Percentiles rank a stretch among this genome's conserved stretches.
Conservation (phyloP, 805 yeast species). For the Ogataea nonfermentans region DNA sequence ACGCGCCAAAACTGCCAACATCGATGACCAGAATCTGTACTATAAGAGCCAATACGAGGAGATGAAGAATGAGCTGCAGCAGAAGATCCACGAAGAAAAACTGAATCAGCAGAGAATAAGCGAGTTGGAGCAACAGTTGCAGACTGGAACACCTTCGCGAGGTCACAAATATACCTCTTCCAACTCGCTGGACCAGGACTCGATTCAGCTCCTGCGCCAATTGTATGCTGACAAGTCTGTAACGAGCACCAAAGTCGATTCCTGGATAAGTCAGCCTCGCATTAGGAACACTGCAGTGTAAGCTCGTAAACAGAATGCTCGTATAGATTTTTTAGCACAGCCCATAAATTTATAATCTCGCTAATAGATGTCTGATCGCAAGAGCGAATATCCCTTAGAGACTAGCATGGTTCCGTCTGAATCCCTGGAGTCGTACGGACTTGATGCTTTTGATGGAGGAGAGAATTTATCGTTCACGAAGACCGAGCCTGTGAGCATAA, state of each 20-base stretch:
- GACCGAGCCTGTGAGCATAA: conserved; percentile 21
- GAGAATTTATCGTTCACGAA: conserved; percentile 25
- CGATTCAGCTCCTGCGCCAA: conserved; percentile 17
- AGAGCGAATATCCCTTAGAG: too few species aligned
- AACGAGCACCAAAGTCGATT: conserved; percentile 5
- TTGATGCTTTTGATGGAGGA: neutral
- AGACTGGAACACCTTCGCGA: neutral
- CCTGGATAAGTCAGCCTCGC: conserved; percentile 21
- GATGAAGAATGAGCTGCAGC: conserved; percentile 12
- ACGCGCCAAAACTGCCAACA: conserved; percentile 2
- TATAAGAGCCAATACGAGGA: conserved; percentile 22
- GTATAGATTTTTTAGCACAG: conserved; percentile 2
- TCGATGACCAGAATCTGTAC: conserved; percentile 13
- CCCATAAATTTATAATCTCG: neutral
- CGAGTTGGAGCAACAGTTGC: conserved; percentile 7
- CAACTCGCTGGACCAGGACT: conserved; percentile 17
- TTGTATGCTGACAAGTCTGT: conserved; percentile 17
- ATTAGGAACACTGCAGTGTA: conserved; percentile 7
- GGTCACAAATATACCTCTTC: conserved; percentile 2
- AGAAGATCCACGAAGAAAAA: conserved; percentile 14
- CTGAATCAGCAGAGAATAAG: conserved; percentile 6
- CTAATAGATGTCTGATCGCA: too few species aligned
- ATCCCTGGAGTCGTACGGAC: neutral
- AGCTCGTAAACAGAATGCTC: neutral
- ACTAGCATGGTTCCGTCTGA: too few species aligned